Conservation (phyloP, 148 eudicot species). For the Heliamphora exappendiculata region DNA sequence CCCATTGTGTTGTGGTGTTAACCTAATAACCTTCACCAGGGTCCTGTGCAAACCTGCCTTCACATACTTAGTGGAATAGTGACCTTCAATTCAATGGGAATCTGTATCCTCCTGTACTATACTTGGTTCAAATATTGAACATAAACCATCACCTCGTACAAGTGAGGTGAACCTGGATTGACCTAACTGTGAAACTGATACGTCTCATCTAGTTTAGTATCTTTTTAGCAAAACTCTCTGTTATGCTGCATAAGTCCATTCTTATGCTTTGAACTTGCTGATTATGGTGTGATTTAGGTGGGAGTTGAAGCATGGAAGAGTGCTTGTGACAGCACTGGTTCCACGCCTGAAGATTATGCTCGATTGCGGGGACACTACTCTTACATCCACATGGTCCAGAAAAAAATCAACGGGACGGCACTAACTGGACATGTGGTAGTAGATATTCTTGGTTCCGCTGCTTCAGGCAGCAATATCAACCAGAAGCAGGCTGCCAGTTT, state of each 20-base stretch:
- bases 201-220: not conserved
- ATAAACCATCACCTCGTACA: not conserved
- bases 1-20: not conserved
- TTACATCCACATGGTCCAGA: constrained; percentile 46
- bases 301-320: constrained; percentile 74
- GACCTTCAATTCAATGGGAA: not conserved
- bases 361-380: constrained; percentile 52
- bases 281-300: constrained; percentile 37
- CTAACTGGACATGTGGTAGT: constrained; percentile 48
- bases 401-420: constrained; percentile 32
- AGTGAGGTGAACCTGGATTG: not conserved
- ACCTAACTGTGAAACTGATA: not conserved
- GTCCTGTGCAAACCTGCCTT: not conserved
- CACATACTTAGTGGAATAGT: not conserved
- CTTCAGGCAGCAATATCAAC: constrained; percentile 16
- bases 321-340: constrained; percentile 51
- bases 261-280: not conserved
- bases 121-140: not conserved
- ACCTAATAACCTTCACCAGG: not conserved
- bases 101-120: not conserved
- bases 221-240: not conserved
- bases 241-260: not conserved
- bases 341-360: constrained; percentile 73
- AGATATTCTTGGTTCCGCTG: constrained; percentile 35
- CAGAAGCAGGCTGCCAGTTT: constrained; percentile 35